Conservation (phyloP, 345 rosid species). For the Cardamine resedifolia region DNA sequence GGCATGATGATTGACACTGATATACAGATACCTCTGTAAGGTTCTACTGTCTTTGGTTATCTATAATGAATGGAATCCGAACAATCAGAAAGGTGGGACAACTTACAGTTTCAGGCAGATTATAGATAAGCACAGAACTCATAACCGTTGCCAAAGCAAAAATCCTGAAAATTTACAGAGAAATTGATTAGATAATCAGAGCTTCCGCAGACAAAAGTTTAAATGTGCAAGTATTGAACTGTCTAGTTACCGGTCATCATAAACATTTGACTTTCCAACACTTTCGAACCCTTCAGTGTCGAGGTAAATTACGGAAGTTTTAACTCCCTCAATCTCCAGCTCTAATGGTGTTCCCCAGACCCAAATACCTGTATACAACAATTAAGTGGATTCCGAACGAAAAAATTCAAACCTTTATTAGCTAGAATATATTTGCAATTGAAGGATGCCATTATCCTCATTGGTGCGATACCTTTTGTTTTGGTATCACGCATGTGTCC, state of each 20-base stretch:
- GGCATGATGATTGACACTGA: background rate
- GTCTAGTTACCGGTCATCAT: constrained; percentile 80
- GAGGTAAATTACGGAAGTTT: constrained; percentile 88
- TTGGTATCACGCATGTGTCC: constrained; percentile 99
- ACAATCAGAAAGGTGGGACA: constrained; percentile 26
- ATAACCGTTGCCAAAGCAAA: constrained; percentile 96
- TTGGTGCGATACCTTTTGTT: constrained; percentile 73
- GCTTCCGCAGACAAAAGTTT: background rate
- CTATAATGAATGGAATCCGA: constrained; percentile 1
- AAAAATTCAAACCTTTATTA: background rate
- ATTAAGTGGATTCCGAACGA: background rate
- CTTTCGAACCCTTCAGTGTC: constrained; percentile 99
- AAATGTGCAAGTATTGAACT: background rate
- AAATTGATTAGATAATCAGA: background rate
- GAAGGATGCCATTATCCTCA: background rate
- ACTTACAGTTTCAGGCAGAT: constrained; percentile 96
- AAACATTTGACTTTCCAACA: constrained; percentile 95
- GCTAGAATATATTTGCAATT: background rate
- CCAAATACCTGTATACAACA: constrained; percentile 74
- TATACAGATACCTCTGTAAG: background rate
- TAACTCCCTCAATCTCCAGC: constrained; percentile 70
- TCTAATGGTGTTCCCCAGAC: constrained; percentile 96
- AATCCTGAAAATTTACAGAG: constrained; percentile 58
- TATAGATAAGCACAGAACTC: constrained; percentile 96
- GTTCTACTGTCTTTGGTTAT: background rate